phyloP scores from a whole-genome alignment of 371 early-diverging fungal genomes.

The Syncephalastrum contaminatum region DNA sequence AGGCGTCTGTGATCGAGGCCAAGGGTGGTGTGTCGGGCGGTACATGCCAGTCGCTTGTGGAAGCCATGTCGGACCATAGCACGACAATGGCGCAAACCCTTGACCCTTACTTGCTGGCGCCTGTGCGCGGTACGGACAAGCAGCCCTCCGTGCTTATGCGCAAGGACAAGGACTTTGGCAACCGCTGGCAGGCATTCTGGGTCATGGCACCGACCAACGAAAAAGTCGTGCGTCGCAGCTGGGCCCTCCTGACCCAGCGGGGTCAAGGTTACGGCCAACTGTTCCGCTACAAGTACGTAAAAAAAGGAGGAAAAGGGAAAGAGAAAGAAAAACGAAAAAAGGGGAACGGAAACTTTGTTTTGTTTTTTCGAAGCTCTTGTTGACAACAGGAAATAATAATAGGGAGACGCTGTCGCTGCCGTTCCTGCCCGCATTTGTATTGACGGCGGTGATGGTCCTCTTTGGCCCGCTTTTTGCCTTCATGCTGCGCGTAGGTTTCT shows the following conservation, averaged over 20 bases:
- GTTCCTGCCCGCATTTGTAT: constrained; percentile 37
- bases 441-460: constrained; percentile 35
- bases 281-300: constrained; percentile 49
- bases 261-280: constrained; percentile 53
- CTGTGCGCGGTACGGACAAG: constrained; percentile 35
- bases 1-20: constrained; percentile 54
- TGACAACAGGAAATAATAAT: constrained; percentile 6
- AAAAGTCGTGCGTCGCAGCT: constrained; percentile 56
- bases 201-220: constrained; percentile 58
- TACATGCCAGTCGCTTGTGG: constrained; percentile 51
- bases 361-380: constrained; percentile 6
- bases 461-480: constrained; percentile 29
- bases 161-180: constrained; percentile 31
- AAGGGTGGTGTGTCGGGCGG: constrained; percentile 63
- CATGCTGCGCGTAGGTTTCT: constrained; percentile 32
- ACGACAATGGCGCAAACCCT: constrained; percentile 14
- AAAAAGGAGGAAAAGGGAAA: no score
- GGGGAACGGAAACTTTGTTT: neutral
- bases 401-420: constrained; percentile 55
- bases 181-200: constrained; percentile 63
- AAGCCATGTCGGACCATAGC: constrained; percentile 18
- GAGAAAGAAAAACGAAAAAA: neutral
- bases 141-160: constrained; percentile 19
- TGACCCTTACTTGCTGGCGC: constrained; percentile 42
- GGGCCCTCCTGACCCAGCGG: constrained; percentile 43